Evolutionary conservation across 140 eudicot genomes (phyloP), one percentile per base, ranked within the genome.

Genomic region (Ambrosia hybrid): DNA sequence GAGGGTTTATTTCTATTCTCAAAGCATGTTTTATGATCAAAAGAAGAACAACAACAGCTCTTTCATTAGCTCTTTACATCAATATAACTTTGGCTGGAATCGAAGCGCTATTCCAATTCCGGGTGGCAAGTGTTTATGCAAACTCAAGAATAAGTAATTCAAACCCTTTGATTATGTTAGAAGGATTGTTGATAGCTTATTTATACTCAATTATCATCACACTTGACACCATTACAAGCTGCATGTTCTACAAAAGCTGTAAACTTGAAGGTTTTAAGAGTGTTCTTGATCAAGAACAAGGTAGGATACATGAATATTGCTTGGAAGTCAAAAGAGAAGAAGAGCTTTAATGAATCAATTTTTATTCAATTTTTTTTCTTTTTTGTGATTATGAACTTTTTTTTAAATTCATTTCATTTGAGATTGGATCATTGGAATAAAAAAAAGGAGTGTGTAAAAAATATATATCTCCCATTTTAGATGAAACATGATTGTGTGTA

Each of bases 61-160:
- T 93, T 33, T 84, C 92, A 4, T 57, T 93, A 59, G 81, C 96
- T 14, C 76, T 90, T 77, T 83, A 76, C 10, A 71, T 72, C 48
- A 90, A 83, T 41, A 4, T 84, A 36, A 82, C 73, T 10, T 52
- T 93, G 80, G 96, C 94, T 8, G 89, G 80, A 58, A 71, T 90
- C 57, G 98, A 93, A 70, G 89, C 90, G 2, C 57, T 93, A 70
- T 93, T 90, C 68, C 94, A 86, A 9, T 90, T 73, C 84, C 84
- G 97, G 12, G 70, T 90, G 5, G 82, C 83, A 38, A 82, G 82
- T 48, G 75, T 81, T 66, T 69, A 69, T 38, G 63, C 58, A 43
- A 48, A 66, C 9, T 57, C 51, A 38, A 53, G 68, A 30, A 46
- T 46, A 65, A 46, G 43, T 49, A 77, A 81, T 65, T 51, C 75